Evolutionary conservation across 495 filamentous ascomycete species (phyloP).

Genomic region (Hypoxylon trugodes): DNA sequence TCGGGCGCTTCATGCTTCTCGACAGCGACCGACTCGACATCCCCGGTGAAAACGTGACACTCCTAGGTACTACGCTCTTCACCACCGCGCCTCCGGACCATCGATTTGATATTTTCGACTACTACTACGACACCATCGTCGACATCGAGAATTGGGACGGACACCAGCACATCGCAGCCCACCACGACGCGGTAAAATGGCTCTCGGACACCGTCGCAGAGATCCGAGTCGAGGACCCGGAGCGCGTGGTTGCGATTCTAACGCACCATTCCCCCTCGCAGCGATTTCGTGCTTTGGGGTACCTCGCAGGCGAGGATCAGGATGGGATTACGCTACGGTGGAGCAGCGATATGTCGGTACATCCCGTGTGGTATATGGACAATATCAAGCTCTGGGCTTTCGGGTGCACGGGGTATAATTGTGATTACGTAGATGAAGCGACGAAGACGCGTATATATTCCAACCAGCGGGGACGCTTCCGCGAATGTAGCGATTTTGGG

Average conservation of each 20-base stretch:
- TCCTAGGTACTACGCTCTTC: constrained; percentile 14
- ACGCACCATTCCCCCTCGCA: constrained; percentile 9
- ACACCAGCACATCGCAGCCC: not conserved
- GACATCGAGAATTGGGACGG: not conserved
- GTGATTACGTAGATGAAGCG: not conserved
- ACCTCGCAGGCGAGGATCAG: not conserved
- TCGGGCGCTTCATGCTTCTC: constrained; percentile 13
- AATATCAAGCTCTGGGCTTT: constrained; percentile 19
- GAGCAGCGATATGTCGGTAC: not conserved
- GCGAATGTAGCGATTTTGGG: not conserved
- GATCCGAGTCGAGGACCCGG: not conserved
- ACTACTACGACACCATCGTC: not conserved
- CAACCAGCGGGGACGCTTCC: constrained; percentile 6
- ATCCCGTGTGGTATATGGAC: too few relatives aligned
- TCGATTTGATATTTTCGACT: too few relatives aligned
- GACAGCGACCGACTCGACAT: constrained; percentile 10
- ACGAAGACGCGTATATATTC: constrained; percentile 3
- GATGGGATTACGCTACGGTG: not conserved
- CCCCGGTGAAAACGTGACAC: not conserved
- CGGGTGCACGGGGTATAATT: constrained; percentile 6
- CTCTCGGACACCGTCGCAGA: not conserved
- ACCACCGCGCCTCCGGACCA: not conserved
- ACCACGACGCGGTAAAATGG: not conserved
- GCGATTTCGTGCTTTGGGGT: not conserved
- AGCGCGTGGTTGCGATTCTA: constrained; percentile 9